phyloP scores from a whole-genome alignment of 2,329 filamentous ascomycete genomes.

The Colletotrichum lini region DNA sequence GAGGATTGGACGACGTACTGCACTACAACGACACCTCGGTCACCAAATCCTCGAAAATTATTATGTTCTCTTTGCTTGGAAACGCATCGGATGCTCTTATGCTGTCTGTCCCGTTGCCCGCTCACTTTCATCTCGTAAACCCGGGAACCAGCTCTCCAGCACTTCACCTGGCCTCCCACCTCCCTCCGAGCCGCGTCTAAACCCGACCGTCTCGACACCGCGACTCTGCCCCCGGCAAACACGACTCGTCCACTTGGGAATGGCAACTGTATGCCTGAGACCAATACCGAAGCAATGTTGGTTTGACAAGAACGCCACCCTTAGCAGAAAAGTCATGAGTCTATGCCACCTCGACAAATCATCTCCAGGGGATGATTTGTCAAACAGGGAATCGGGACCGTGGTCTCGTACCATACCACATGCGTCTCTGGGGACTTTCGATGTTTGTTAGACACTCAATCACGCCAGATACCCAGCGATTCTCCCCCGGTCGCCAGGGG shows the following conservation, averaged over 20 bases:
- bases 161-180: background rate
- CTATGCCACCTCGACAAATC: background rate
- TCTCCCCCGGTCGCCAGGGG: constrained; percentile 5
- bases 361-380: background rate
- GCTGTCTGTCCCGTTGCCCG: no score
- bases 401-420: background rate
- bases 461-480: background rate
- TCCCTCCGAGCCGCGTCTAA: background rate
- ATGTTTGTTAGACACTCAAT: background rate
- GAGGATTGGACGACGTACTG: background rate
- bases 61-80: no score
- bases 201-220: background rate
- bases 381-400: background rate
- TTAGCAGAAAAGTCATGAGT: background rate
- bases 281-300: background rate
- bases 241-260: background rate
- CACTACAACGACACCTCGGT: background rate
- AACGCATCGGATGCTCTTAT: background rate
- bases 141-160: background rate
- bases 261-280: background rate
- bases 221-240: background rate
- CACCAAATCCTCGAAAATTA: background rate
- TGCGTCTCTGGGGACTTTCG: background rate
- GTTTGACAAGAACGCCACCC: constrained; percentile 1
- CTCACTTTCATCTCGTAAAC: background rate